Evolutionary conservation across 129 eudicot species (phyloP).

Genomic region (Kitagawia praeruptora): DNA sequence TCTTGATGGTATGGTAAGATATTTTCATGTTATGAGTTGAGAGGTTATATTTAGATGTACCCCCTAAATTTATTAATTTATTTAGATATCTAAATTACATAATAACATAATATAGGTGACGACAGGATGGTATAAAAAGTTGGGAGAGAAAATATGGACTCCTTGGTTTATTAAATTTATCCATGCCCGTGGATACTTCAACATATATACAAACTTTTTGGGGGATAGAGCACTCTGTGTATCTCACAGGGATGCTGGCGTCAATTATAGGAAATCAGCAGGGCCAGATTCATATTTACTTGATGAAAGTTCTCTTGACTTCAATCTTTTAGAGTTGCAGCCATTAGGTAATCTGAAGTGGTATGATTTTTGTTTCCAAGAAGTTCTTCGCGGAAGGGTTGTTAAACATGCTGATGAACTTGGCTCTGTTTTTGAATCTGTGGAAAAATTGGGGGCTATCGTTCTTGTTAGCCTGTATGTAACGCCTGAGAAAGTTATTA

Average conservation of each 20-base stretch:
- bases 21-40: not conserved
- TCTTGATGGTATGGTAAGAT: constrained; percentile 89
- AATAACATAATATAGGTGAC: constrained; percentile 47
- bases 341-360: constrained; percentile 68
- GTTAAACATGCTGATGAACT: constrained; percentile 42
- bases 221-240: constrained; percentile 77
- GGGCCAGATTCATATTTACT: constrained; percentile 85
- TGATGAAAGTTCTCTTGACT: constrained; percentile 36
- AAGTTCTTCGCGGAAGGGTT: constrained; percentile 52
- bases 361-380: constrained; percentile 85
- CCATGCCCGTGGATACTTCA: constrained; percentile 70
- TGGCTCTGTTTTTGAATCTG: constrained; percentile 32
- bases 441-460: constrained; percentile 39
- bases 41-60: not conserved
- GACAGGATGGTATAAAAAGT: constrained; percentile 83
- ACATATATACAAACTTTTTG: constrained; percentile 64
- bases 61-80: not conserved
- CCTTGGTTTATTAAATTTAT: constrained; percentile 96
- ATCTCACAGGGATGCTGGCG: constrained; percentile 90
- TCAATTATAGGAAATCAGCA: constrained; percentile 85
- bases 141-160: constrained; percentile 94
- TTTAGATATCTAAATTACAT: not conserved
- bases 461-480: constrained; percentile 42
- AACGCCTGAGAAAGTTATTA: constrained; percentile 31
- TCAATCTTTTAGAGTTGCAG: constrained; percentile 31